Base-by-base conservation (phyloP, 371 early-diverging fungal genomes). In the Batrachochytrium dendrobatidis region DNA sequence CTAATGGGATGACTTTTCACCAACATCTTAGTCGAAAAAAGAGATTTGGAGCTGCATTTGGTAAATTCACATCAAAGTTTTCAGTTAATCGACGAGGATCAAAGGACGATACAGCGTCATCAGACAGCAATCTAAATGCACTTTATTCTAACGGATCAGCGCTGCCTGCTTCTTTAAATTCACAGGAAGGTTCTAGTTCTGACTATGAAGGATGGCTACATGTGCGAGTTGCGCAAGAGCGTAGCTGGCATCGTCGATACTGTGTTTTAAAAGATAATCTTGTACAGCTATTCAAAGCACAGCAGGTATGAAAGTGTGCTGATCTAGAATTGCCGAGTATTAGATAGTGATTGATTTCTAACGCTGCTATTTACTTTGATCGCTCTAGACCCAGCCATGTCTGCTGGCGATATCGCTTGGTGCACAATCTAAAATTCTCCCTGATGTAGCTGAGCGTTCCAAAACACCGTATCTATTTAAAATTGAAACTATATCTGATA, bases 191-290 rank as follows among this genome's bases (percentile, higher is more conserved):
- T 26, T 17, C 30, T 5, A 33, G 18, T 39, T 44, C 63, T 35
- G 67, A 67, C 50, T 63, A 60, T 33, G 55, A 45, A 33, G 67
- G 67, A 5, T 60, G 54, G 57, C 60, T 67, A 32, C 3, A 44
- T 33, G 63, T 67, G 17, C 26, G 55, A 28, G 46, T 44, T 24
- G 59, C 39, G 3, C 8, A 39, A 2, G 45, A 48, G 32, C 30
- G 50, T 26, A 32, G n/a, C 0, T 68, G 62, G 62, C 65, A 69
- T 63, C 61, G 57, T n/a, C 58, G 70, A 52, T 69, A 60, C 57
- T 66, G 66, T 60, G 58, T 64, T 18, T 29, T 69, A 34, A 46
- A 66, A 25, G 61, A 24, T 22, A 45, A 34, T 4, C 20, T 30
- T 34, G 33, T 69, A n/a, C 60, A 60, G 30, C 34, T 65, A 18